Evolutionary conservation across 1,284 basidiomycete genomes (phyloP).

Genomic region (Kwoniella shivajii): DNA sequence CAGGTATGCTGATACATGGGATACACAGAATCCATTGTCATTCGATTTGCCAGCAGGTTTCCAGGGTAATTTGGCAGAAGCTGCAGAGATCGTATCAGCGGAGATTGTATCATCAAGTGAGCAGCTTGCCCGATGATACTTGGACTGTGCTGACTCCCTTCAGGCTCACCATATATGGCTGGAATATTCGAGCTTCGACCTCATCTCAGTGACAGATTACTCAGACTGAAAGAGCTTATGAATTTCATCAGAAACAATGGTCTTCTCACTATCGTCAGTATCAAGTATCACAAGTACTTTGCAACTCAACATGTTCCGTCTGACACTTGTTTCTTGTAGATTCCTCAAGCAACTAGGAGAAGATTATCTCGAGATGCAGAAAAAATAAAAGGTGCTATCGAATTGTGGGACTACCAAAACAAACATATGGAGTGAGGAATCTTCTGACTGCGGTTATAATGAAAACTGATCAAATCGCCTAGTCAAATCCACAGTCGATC

Average conservation of each 20-base stretch:
- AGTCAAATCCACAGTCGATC: slow-evolving; percentile 39
- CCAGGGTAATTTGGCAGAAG: slow-evolving; percentile 58
- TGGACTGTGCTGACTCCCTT: not conserved
- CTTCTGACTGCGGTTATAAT: no score
- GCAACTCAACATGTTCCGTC: not conserved
- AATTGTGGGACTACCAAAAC: slow-evolving; percentile 83
- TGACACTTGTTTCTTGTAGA: slow-evolving; percentile 55
- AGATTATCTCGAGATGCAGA: slow-evolving; percentile 82
- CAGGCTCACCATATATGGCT: slow-evolving; percentile 72
- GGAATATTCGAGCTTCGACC: slow-evolving; percentile 76
- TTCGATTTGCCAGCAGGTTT: slow-evolving; percentile 55
- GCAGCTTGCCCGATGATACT: not conserved
- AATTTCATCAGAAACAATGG: slow-evolving; percentile 84
- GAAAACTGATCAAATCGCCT: slow-evolving; percentile 3
- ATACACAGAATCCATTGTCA: slow-evolving; percentile 58
- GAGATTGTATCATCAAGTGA: slow-evolving; percentile 55
- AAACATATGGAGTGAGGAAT: slow-evolving; percentile 50
- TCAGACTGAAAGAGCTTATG: slow-evolving; percentile 77
- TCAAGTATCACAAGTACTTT: not conserved
- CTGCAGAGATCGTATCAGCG: slow-evolving; percentile 56
- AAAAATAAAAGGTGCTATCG: slow-evolving; percentile 77
- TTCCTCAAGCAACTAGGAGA: slow-evolving; percentile 77
- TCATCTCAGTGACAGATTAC: slow-evolving; percentile 75
- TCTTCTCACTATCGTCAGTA: slow-evolving; percentile 67
- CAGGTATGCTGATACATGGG: not conserved